phyloP scores from a whole-genome alignment of 2,329 filamentous ascomycete genomes.

The Alternaria panax region DNA sequence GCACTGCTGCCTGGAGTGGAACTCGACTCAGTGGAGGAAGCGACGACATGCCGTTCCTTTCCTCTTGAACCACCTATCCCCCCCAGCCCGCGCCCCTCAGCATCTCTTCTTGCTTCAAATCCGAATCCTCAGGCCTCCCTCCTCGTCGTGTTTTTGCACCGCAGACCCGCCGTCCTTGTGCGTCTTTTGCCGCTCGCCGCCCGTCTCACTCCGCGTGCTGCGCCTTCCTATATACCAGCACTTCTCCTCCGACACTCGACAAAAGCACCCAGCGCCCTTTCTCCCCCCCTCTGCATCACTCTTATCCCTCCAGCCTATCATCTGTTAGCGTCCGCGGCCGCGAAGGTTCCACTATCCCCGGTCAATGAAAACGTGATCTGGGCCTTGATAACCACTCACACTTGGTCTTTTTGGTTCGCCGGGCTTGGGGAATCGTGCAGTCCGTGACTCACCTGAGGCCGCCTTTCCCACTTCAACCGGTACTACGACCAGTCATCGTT shows the following conservation, averaged over 20 bases:
- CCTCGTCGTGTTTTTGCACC: constrained; percentile 26
- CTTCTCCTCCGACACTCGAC: constrained; percentile 30
- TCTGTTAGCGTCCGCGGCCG: constrained; percentile 11
- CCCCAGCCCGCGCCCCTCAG: constrained; percentile 25
- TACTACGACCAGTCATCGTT: constrained; percentile 43
- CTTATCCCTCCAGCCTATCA: constrained; percentile 20
- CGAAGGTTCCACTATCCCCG: constrained; percentile 15
- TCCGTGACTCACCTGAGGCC: constrained; percentile 49
- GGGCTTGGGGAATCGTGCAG: constrained; percentile 34
- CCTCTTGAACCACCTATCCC: constrained; percentile 29
- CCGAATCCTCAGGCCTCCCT: constrained; percentile 41
- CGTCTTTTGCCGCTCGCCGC: constrained; percentile 35
- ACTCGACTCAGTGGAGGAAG: constrained; percentile 11
- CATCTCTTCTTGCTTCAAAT: constrained; percentile 23
- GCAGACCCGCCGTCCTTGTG: constrained; percentile 34
- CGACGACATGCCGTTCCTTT: constrained; percentile 24
- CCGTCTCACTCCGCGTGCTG: constrained; percentile 41
- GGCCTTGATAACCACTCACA: constrained; percentile 29
- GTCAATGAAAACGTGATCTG: constrained; percentile 39
- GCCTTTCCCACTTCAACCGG: constrained; percentile 33
- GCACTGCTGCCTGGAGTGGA: constrained; percentile 4
- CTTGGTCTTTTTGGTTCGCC: constrained; percentile 34
- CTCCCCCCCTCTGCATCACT: constrained; percentile 17
- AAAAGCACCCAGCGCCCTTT: constrained; percentile 42
- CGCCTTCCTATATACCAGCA: constrained; percentile 46